Percentiles rank a stretch among this genome's conserved stretches.
Evolutionary conservation across 805 yeast species (phyloP).

Genomic region (Kluyveromyces lactis): DNA sequence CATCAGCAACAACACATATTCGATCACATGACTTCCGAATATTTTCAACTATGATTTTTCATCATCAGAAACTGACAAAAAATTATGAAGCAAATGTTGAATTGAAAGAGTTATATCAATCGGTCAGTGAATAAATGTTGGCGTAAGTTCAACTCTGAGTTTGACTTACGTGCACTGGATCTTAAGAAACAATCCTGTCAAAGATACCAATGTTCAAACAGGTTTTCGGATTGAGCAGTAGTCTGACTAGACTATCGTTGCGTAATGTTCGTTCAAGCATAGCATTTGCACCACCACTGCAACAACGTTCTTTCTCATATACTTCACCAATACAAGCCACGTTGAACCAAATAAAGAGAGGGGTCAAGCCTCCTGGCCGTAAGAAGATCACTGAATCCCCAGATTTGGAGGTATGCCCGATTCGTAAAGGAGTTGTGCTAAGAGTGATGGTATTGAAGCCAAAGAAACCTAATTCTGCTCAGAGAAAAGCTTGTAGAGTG

Average conservation of each 20-base stretch:
- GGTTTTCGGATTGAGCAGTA: neutral
- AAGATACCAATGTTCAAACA: neutral
- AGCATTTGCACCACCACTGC: neutral
- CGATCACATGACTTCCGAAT: too few species aligned
- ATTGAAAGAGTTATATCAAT: too few species aligned
- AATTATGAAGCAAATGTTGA: too few species aligned
- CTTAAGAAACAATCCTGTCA: too few species aligned
- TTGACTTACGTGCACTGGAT: too few species aligned
- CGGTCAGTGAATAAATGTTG: too few species aligned
- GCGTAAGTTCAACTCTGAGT: too few species aligned
- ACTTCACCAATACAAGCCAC: slow-evolving; percentile 42
- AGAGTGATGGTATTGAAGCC: slow-evolving; percentile 95
- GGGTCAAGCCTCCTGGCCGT: slow-evolving; percentile 43
- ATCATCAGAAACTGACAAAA: too few species aligned
- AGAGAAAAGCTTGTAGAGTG: slow-evolving; percentile 94
- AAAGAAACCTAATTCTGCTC: slow-evolving; percentile 97
- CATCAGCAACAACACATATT: too few species aligned
- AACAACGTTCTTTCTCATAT: slow-evolving; percentile 8
- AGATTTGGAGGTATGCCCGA: slow-evolving; percentile 74
- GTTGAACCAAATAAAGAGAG: slow-evolving; percentile 67
- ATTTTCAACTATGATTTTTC: too few species aligned
- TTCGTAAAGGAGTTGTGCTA: slow-evolving; percentile 86
- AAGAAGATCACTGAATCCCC: slow-evolving; percentile 56
- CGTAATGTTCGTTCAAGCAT: too few species aligned
- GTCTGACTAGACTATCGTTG: neutral